Evolutionary conservation across 2,329 filamentous ascomycete species (phyloP), one percentile per base, ranked within the genome.

Genomic region (Alternaria dauci): DNA sequence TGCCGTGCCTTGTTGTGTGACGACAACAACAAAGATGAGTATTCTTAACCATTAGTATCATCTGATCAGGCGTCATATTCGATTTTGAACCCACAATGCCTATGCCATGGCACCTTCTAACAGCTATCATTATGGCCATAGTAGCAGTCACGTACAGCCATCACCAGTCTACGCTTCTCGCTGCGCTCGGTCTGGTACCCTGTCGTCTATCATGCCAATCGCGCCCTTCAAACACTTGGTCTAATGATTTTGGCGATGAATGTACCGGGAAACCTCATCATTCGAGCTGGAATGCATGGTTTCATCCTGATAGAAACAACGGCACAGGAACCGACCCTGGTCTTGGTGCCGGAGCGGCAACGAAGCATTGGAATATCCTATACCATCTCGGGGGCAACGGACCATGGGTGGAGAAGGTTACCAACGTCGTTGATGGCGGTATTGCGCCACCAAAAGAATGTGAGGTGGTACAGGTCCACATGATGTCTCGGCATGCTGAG

Each of bases 401-500:
- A 0, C 85, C 85, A 2, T 87, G 84, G 85, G 80, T 86, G 38
- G 81, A 84, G 52, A 85, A 84, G 63, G 63, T 76, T 1, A 72
- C 79, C 41, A 79, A 81, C 38, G 69, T 80, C 2, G 71, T 81
- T 14, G 76, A 76, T 12, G 75, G 75, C 8, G 80, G 79, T 5
- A 77, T 84, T 47, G 77, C 74, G 1, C 70, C 81, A 5, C 85
- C 85, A 0, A 71, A 79, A 6, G 80, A 80, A 3, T 88, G 86
- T 66, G 69, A 73, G 16, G 78, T 87, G 7, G 82, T 86, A 58
- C 85, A 87, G 69, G 81, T 87, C n/a, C 85, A 88, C 72, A 84
- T 88, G 85, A 83, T 87, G 78, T 84, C 86, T 20, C 81, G 86
- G 41, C 86, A 88, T 76, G 84, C 79, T 23, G 86, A 87, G 69